Conservation (phyloP, 2,329 filamentous ascomycete genomes). For the Monosporascus sp. region DNA sequence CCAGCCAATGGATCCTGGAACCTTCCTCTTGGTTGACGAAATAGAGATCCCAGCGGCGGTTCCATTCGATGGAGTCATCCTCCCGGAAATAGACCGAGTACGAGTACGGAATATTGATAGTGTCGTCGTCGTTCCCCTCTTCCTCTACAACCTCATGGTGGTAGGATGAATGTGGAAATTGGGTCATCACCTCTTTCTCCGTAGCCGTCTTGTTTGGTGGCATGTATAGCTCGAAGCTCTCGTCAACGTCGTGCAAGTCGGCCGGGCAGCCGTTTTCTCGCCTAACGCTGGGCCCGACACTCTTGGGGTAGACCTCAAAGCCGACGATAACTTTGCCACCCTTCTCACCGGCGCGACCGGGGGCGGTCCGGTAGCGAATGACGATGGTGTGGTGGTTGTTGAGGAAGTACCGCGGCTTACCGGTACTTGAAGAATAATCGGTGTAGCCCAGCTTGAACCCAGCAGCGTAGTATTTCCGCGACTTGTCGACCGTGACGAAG, state of each 20-base stretch:
- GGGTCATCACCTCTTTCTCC: conserved; percentile 26
- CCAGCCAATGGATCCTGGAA: conserved; percentile 79
- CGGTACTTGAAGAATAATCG: conserved; percentile 56
- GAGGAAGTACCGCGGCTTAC: conserved; percentile 64
- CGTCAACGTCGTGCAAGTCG: conserved; percentile 57
- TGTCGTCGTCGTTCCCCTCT: conserved; percentile 60
- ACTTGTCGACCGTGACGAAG: conserved; percentile 82
- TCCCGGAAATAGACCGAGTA: conserved; percentile 90
- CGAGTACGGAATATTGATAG: conserved; percentile 72
- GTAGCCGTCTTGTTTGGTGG: conserved; percentile 54
- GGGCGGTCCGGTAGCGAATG: conserved; percentile 69
- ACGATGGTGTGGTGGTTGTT: conserved; percentile 89
- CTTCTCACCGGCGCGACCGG: conserved; percentile 61
- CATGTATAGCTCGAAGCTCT: conserved; percentile 66
- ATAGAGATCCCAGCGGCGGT: conserved; percentile 81
- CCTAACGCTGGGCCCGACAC: conserved; percentile 57
- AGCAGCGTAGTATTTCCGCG: conserved; percentile 80
- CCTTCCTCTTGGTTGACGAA: conserved; percentile 85
- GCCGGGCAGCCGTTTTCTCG: conserved; percentile 65
- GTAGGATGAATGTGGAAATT: conserved; percentile 57
- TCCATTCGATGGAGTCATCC: conserved; percentile 76
- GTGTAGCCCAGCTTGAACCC: conserved; percentile 85
- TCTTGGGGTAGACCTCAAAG: conserved; percentile 88
- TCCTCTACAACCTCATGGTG: conserved; percentile 46
- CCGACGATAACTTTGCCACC: conserved; percentile 79